Evolutionary conservation across 176 grass and related monocot genomes (phyloP), one percentile per base, ranked within the genome.

Genomic region (Phyllostachys edulis): DNA sequence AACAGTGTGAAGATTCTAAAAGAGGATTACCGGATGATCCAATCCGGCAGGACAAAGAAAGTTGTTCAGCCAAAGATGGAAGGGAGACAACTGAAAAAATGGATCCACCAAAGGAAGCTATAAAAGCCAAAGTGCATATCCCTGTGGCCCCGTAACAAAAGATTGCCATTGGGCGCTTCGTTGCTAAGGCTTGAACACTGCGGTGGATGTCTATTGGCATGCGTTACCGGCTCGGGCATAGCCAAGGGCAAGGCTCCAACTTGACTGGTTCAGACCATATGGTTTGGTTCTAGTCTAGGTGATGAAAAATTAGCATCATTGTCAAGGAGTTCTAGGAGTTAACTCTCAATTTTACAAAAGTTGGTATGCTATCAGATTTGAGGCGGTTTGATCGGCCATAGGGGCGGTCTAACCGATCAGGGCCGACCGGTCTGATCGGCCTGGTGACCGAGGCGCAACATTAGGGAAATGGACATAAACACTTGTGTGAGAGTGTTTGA

Each of bases 121-220:
- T 32, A 51, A 90, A 80, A 78, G 79, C 61, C 67, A 15, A 15
- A 42, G 23, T 56, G 61, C 78, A 73, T 67, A 75, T 74, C 67
- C 41, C 39, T 59, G 61, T 60, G 66, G 78, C 79, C 79, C 15
- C 21, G 26, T 67, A 82, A 67, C 84, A 23, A 50, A 74, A 87
- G 5, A 6, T 7, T 39, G 74, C 60, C 88, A 83, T 79, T 87
- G 32, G 84, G 88, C 84, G 73, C 84, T 90, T 86, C 79, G 29
- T 38, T 27, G 73, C 36, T 87, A 87, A 90, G 84, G 74, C 71
- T 75, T 67, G 49, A 41, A n/a, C 60, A 9, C 59, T 21, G 49
- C 20, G 5, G 8, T 5, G 40, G 77, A 64, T 24, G 27, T 24
- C 56, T 45, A 59, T 51, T 38, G 72, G 10, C 71, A 70, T 40